Evolutionary conservation across 805 yeast species (phyloP).

Genomic region (Saccharomycopsis amapae): DNA sequence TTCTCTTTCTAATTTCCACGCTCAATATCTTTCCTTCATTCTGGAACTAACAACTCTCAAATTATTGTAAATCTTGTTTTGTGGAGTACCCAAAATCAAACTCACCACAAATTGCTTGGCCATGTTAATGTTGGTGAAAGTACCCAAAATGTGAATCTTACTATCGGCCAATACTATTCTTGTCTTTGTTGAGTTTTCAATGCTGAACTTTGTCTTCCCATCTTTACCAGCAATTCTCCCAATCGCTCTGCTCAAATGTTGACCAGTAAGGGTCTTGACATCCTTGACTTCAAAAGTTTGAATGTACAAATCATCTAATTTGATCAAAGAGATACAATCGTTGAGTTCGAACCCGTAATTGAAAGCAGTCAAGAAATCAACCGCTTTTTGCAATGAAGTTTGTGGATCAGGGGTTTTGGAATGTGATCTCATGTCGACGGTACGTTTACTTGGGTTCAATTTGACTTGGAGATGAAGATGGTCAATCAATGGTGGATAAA

Average conservation of each 20-base stretch:
- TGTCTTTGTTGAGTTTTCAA: conserved; percentile 96
- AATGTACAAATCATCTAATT: conserved; percentile 92
- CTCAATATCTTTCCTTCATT: conserved; percentile 85
- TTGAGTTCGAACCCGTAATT: conserved; percentile 95
- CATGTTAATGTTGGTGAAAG: conserved; percentile 93
- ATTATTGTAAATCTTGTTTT: conserved; percentile 97
- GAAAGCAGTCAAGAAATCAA: conserved; percentile 93
- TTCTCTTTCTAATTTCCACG: conserved; percentile 9
- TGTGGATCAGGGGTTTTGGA: conserved; percentile 78
- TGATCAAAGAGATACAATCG: conserved; percentile 89
- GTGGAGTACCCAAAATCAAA: conserved; percentile 94
- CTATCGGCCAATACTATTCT: conserved; percentile 96
- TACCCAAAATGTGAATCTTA: conserved; percentile 94
- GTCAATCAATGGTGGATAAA: conserved; percentile 93
- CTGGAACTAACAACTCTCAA: conserved; percentile 94
- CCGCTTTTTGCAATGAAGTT: conserved; percentile 95
- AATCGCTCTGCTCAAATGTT: conserved; percentile 95
- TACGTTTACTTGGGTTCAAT: conserved; percentile 83
- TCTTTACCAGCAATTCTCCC: conserved; percentile 99
- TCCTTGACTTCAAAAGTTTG: conserved; percentile 97
- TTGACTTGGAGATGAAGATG: conserved; percentile 92
- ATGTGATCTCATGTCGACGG: conserved; percentile 81
- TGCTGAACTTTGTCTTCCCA: conserved; percentile 97
- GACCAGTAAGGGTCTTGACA: conserved; percentile 91
- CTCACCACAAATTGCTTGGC: conserved; percentile 97